Base-by-base conservation (phyloP, 208 protist genomes). In the Leishmania mexicana region DNA sequence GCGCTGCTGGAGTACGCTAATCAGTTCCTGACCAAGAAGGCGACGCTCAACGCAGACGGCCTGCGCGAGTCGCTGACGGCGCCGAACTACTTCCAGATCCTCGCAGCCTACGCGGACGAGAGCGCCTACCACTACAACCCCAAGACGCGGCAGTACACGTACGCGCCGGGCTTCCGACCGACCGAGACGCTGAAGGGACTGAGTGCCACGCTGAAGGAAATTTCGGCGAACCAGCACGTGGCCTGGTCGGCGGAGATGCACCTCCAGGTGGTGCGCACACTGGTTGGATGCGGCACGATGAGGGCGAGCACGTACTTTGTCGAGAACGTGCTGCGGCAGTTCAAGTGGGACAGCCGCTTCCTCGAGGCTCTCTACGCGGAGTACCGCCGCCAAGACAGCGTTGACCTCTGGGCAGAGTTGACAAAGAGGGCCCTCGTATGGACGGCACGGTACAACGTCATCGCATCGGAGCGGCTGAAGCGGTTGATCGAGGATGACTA, bases 401-500 rank as follows among this genome's bases (percentile, higher is more conserved):
- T 94, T 3, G 92, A 96, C 68, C 73, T 92, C 49, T 97, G 94
- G 94, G 89, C 93, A 8, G 94, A 97, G 88, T 89, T 98, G 73
- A 97, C 94, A 28, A 97, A 98, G 86, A 93, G 96, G 7, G 89
- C 92, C 38, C 86, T 97, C n/a, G 93, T 98, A 58, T 98, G 96
- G 94, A 95, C 91, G 31, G 92, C 93, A 3, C 93, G 96, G 21
- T 98, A 98, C 78, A 84, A 95, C 79, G 94, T 97, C 13, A 45
- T 53, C 24, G 92, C 87, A 7, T 96, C 92, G n/a, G 94, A 98
- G 87, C 77, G 79, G 38, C 85, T 96, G 62, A 89, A 90, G 80
- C 94, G 93, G 28, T 79, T 93, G 64, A 95, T 98, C 72, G 96
- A 98, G 85, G 94, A 98, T 80, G 96, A 98, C 88, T 98, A 97